phyloP scores from a whole-genome alignment of 1,284 basidiomycete genomes.

The Cryptococcus hybrid region DNA sequence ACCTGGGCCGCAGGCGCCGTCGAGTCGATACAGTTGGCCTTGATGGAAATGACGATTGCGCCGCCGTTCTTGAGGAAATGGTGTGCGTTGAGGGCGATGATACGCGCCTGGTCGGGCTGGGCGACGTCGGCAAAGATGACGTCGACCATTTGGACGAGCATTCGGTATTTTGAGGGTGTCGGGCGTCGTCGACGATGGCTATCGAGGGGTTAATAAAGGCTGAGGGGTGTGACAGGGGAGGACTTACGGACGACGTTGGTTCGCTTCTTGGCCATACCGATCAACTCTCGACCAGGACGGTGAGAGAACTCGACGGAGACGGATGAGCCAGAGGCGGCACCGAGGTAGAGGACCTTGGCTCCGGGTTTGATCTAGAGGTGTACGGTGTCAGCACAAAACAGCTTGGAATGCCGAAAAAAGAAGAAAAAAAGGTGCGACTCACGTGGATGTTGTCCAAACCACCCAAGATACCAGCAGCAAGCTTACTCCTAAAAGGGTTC shows the following conservation, averaged over 20 bases:
- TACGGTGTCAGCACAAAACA: neutral
- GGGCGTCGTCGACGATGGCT: conserved; percentile 98
- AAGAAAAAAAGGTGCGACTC: conserved; percentile 16
- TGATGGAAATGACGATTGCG: conserved; percentile 95
- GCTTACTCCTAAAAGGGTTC: conserved; percentile 98
- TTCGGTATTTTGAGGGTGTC: conserved; percentile 91
- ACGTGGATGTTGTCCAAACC: conserved; percentile 88
- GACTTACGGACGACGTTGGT: conserved; percentile 96
- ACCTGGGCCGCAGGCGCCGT: conserved; percentile 86
- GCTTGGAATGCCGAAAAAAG: neutral
- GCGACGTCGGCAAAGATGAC: conserved; percentile 98
- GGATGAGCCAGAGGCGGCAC: conserved; percentile 90
- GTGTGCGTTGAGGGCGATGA: conserved; percentile 89
- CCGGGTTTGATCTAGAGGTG: conserved; percentile 71
- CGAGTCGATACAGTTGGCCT: conserved; percentile 98
- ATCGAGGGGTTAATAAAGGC: conserved; percentile 4
- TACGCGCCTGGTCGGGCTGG: conserved; percentile 97
- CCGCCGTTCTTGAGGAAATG: conserved; percentile 96
- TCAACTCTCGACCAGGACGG: conserved; percentile 94
- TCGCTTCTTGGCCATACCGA: conserved; percentile 99
- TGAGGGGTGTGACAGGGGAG: neutral
- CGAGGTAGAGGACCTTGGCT: conserved; percentile 95
- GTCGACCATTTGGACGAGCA: conserved; percentile 89
- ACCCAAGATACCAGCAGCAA: conserved; percentile 94
- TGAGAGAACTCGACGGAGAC: conserved; percentile 98